These are phyloP conservation scores for Kluyveromyces starmeri DNA, from an alignment of 805 yeast genomes.

Conservation along the genomic window DNA sequence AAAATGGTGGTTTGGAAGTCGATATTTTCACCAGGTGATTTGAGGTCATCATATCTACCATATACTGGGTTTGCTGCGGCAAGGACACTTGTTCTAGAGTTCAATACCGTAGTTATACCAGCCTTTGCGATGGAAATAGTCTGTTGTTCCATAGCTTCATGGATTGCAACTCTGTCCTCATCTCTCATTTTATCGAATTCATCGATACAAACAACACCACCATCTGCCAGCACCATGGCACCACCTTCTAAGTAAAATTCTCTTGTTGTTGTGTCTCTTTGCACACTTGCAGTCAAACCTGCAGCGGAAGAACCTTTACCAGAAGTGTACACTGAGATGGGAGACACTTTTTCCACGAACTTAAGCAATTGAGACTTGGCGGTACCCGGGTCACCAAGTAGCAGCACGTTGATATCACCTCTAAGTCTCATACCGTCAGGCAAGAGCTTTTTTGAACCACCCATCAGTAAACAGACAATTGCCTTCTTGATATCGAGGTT, in stretches of 20 bases:
- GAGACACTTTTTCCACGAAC: constrained; percentile 90
- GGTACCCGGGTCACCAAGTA: constrained; percentile 98
- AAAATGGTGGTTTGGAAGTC: constrained; percentile 95
- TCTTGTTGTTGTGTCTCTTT: constrained; percentile 76
- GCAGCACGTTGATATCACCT: constrained; percentile 91
- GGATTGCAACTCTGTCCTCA: constrained; percentile 97
- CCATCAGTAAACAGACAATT: constrained; percentile 82
- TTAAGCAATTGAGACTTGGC: constrained; percentile 94
- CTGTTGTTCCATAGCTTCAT: constrained; percentile 99
- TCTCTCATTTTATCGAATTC: constrained; percentile 99
- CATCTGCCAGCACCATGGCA: constrained; percentile 99
- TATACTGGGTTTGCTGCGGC: constrained; percentile 98
- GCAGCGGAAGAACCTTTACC: constrained; percentile 99
- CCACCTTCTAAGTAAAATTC: constrained; percentile 98
- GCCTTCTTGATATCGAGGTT: constrained; percentile 88
- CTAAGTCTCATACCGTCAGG: constrained; percentile 96
- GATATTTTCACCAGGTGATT: constrained; percentile 95
- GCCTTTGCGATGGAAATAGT: constrained; percentile 98
- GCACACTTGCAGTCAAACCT: constrained; percentile 97
- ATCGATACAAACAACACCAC: constrained; percentile 98
- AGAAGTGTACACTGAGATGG: constrained; percentile 91
- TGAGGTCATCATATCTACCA: constrained; percentile 93
- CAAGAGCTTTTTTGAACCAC: constrained; percentile 84
- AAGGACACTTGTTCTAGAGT: constrained; percentile 90
- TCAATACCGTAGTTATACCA: constrained; percentile 93